These are phyloP conservation scores for Geoglossum cookeanum DNA, from an alignment of 2,329 filamentous ascomycete genomes.

Conservation along the genomic window DNA sequence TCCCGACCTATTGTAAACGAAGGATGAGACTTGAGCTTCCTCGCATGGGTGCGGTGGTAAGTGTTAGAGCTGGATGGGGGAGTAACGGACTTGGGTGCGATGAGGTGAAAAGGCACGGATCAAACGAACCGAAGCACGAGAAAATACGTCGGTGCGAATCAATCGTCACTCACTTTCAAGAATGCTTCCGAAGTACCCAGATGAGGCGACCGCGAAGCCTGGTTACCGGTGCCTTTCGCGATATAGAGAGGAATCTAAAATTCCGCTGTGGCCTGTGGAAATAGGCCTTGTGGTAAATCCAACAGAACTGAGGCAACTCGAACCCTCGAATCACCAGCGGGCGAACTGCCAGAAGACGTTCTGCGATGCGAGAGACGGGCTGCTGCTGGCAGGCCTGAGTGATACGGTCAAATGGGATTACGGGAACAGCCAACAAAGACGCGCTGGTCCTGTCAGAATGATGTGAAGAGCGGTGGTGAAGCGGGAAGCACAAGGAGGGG, in stretches of 20 bases:
- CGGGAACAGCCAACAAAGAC: neutral
- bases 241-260: neutral
- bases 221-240: neutral
- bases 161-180: neutral
- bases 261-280: neutral
- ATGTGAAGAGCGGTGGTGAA: neutral
- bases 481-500: conserved; percentile 1
- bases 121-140: conserved; percentile 2
- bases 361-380: neutral
- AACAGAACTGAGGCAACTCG: too few species aligned
- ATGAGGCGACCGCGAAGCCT: neutral
- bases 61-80: neutral
- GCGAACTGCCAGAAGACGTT: neutral
- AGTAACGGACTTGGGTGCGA: neutral
- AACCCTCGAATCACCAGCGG: neutral
- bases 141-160: neutral
- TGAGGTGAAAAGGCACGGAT: neutral
- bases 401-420: neutral
- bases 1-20: neutral
- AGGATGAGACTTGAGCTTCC: neutral
- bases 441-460: neutral
- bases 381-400: neutral
- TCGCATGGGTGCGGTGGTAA: neutral
- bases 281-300: neutral
- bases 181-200: neutral